Base-by-base conservation (phyloP, 1,284 basidiomycete genomes). In the Moniliophthora roreri region DNA sequence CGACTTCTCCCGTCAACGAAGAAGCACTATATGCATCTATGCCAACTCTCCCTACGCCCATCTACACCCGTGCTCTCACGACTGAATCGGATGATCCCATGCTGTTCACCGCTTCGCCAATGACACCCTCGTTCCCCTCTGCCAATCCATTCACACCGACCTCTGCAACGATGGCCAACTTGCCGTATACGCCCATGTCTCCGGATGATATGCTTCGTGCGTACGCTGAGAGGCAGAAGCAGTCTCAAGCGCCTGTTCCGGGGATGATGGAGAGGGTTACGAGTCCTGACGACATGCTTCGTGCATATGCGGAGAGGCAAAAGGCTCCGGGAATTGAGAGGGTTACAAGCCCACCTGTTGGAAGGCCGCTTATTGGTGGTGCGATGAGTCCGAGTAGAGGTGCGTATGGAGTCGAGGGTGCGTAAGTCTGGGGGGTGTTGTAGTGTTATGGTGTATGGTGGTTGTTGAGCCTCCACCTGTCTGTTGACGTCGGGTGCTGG, bases 291-390 rank as follows among this genome's bases (percentile, higher is more conserved):
- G 46, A 51, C 28, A 68, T 51, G 63, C 71, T 59, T 57, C 70
- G 59, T 73, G 71, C 83, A 0, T 90, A 90, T 54, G 87, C 87
- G 2, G 81, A 82, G 47, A 75, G 82, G 51, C 79, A 77, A 59
- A 63, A 71, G 2, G 59, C 50, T 41, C 35, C 24, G 11, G 32
- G n/a, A 6, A n/a, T 9, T 20, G 34, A 32, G 28, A 32, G 28
- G 11, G 28, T 32, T 11, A 32, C 11, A 11, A 36, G 20, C 9
- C 41, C 51, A 21, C 13, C 28, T 46, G 24, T 24, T 21, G n/a
- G 37, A 35, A 7, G 21, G 6, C 50, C 54, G 21, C 45, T 51
- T 3, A 38, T 23, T 18, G 46, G 46, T 41, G 54, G 54, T 26
- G 34, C 26, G 10, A 49, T 49, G 32, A 47, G 35, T n/a, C 51